These are phyloP conservation scores for Didymella lethalis DNA, from an alignment of 2,329 filamentous ascomycete genomes.

Conservation along the genomic window DNA sequence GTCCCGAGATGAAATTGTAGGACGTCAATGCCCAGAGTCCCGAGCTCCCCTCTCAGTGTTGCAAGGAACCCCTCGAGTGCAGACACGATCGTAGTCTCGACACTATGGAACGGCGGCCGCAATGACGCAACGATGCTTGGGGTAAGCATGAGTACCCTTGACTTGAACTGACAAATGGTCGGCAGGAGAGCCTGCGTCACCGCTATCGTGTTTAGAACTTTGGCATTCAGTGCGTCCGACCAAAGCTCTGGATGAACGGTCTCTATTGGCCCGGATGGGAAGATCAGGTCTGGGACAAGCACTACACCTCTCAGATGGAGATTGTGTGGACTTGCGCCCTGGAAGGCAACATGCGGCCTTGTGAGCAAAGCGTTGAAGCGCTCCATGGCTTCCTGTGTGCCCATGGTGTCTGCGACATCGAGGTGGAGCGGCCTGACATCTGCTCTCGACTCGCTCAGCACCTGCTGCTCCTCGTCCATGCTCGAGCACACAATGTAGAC, in stretches of 20 bases:
- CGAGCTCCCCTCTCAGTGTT: conserved; percentile 80
- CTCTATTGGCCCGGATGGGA: conserved; percentile 83
- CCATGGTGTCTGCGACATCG: conserved; percentile 80
- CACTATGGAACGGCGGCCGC: conserved; percentile 79
- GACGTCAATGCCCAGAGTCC: conserved; percentile 77
- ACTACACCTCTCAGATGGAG: conserved; percentile 81
- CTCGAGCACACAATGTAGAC: conserved; percentile 89
- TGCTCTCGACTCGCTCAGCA: conserved; percentile 76
- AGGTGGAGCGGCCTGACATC: conserved; percentile 85
- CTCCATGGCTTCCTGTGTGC: conserved; percentile 72
- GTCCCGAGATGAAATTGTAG: conserved; percentile 90
- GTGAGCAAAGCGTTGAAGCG: conserved; percentile 76
- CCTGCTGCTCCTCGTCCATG: conserved; percentile 81
- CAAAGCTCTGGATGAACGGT: conserved; percentile 84
- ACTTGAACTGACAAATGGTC: conserved; percentile 60
- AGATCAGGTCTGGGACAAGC: conserved; percentile 79
- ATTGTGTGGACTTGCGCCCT: conserved; percentile 77
- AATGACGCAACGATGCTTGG: conserved; percentile 83
- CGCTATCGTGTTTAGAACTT: conserved; percentile 87
- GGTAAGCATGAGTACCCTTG: conserved; percentile 78
- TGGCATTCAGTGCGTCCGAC: conserved; percentile 90
- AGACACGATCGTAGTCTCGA: conserved; percentile 85
- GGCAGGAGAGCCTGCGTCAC: conserved; percentile 85
- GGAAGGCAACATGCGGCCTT: conserved; percentile 76
- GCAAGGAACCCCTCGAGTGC: conserved; percentile 87